These are phyloP conservation scores for Spiromyces aspiralis DNA, from an alignment of 371 early-diverging fungal genomes.

Conservation along the genomic window DNA sequence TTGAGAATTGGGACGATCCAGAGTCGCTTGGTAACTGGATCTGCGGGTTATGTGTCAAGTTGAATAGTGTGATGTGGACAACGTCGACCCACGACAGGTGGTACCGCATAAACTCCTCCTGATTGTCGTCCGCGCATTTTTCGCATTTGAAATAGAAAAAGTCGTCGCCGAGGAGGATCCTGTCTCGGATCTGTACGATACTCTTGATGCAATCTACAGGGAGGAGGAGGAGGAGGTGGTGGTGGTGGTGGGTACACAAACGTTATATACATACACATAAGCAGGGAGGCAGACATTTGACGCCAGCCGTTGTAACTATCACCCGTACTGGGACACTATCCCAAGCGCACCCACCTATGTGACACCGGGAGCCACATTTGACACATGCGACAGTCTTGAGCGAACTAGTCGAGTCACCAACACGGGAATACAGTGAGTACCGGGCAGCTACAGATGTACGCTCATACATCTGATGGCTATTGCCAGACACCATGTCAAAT, in stretches of 20 bases:
- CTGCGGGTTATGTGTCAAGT: constrained; percentile 26
- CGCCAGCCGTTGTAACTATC: background rate
- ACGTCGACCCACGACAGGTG: constrained; percentile 41
- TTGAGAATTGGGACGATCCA: constrained; percentile 8
- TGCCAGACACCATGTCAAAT: background rate
- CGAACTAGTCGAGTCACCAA: constrained; percentile 5
- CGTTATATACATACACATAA: too few relatives aligned
- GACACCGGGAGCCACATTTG: constrained; percentile 26
- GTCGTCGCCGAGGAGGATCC: constrained; percentile 36
- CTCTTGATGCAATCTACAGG: constrained; percentile 19
- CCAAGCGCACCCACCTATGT: constrained; percentile 9
- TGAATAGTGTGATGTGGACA: constrained; percentile 39
- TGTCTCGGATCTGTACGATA: constrained; percentile 15
- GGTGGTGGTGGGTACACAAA: too few relatives aligned
- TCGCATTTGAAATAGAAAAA: constrained; percentile 36
- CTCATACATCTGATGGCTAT: background rate
- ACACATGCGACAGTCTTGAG: constrained; percentile 27
- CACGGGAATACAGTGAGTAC: background rate
- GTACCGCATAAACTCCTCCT: constrained; percentile 32
- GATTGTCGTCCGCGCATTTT: constrained; percentile 24
- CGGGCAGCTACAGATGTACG: background rate
- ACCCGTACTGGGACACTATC: background rate
- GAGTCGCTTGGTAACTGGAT: constrained; percentile 9
- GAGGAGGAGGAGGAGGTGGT: background rate
- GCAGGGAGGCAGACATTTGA: background rate